Base-by-base conservation (phyloP, 176 grass and related monocot species). In the Rhynchospora pubera region DNA sequence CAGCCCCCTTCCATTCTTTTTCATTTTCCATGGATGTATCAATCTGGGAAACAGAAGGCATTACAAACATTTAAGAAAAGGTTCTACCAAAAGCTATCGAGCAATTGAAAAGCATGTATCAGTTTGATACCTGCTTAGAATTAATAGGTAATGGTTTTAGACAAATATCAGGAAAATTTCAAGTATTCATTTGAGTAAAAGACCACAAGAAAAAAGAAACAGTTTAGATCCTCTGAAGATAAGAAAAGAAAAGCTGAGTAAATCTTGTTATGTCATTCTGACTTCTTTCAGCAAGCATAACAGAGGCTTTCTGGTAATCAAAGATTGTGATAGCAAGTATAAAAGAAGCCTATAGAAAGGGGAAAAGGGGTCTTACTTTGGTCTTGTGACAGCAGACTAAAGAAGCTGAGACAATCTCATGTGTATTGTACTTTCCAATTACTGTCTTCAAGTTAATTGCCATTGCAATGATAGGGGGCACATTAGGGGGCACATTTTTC, bases 331-430 rank as follows among this genome's bases (percentile, higher is more conserved):
- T 28, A 28, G 9, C 7, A 63, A 63, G 61, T 63, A 24, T 28
- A 28, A 23, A 63, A 63, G 66, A 70, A 70, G 66, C 18, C 42
- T 55, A 76, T 53, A 1, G 2, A 28, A 53, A 53, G 26, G 28
- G 9, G 2, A 50, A 62, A 60, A 61, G 39, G 34, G 52, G 11
- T 21, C 85, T 80, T 90, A 99, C 96, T 92, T 95, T 99, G 81
- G 91, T 93, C 76, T 53, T 68, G 83, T 93, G 92, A 85, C 96
- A 99, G 59, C 96, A 99, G 77, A 99, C 82, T 65, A 99, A 82
- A 44, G 96, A 99, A 82, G 93, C 96, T 87, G 96, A 93, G 48
- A 99, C 91, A 77, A 99, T 95, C 70, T 99, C 96, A 95, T 99
- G 89, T 23, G 84, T 85, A 65, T 91, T 99, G 79, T 88, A 85